Conservation (phyloP, 192 early-diverging fungal genomes). For the Podila verticillata region DNA sequence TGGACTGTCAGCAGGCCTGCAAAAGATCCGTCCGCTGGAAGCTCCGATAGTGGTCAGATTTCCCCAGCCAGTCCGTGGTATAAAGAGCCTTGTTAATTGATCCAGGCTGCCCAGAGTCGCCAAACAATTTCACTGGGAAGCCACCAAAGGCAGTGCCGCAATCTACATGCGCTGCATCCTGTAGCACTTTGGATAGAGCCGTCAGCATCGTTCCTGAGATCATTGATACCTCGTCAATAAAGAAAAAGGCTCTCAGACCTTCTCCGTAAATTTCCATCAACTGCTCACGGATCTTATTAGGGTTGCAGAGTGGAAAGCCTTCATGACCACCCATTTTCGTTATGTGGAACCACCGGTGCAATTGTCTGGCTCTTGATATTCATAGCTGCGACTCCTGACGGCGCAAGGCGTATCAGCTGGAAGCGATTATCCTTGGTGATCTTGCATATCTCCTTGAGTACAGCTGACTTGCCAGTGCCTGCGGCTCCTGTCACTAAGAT, state of each 20-base stretch:
- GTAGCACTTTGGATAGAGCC: conserved; percentile 4
- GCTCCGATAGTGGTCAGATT: conserved; percentile 4
- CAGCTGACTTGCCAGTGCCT: conserved; percentile 17
- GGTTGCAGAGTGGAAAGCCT: conserved; percentile 10
- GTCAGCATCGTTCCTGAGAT: conserved; percentile 14
- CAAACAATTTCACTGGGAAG: conserved; percentile 13
- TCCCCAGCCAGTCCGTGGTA: conserved; percentile 21
- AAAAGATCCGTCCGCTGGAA: conserved; percentile 10
- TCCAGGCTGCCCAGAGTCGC: conserved; percentile 21
- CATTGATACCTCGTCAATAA: conserved; percentile 25
- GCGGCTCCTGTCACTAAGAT: conserved; percentile 31
- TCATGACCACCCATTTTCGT: conserved; percentile 7
- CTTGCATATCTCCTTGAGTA: not conserved
- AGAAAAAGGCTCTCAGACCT: conserved; percentile 4
- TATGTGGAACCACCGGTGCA: conserved; percentile 19
- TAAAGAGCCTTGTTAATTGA: conserved; percentile 13
- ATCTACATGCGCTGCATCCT: conserved; percentile 9
- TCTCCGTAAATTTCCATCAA: conserved; percentile 15
- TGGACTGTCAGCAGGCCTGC: conserved; percentile 15
- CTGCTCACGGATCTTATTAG: conserved; percentile 2
- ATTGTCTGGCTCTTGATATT: conserved; percentile 18
- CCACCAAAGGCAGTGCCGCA: conserved; percentile 2
- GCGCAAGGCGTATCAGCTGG: conserved; percentile 7
- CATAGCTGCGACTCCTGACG: conserved; percentile 25
- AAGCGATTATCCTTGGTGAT: not conserved